Evolutionary conservation across 2,329 filamentous ascomycete genomes (phyloP).

Genomic region (Xylariaceae sp.): DNA sequence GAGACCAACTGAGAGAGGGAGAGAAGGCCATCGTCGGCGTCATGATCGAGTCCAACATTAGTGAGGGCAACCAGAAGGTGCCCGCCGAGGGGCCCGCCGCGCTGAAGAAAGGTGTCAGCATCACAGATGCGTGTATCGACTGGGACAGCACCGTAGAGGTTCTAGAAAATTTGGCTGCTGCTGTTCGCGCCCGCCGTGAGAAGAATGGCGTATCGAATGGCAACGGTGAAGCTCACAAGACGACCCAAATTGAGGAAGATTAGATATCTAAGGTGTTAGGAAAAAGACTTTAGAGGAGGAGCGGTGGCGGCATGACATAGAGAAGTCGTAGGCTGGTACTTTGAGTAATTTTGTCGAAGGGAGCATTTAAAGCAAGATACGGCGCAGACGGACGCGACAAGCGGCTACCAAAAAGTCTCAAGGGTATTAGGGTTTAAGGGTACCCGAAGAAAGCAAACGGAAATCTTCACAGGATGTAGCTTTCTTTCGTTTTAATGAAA

Average conservation of each 20-base stretch:
- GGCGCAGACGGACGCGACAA: slow-evolving; percentile 6
- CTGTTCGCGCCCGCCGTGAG: slow-evolving; percentile 76
- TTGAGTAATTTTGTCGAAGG: neutral
- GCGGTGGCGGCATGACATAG: neutral
- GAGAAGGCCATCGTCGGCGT: slow-evolving; percentile 91
- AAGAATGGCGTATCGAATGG: slow-evolving; percentile 46
- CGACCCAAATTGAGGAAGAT: slow-evolving; percentile 59
- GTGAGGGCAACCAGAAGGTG: slow-evolving; percentile 88
- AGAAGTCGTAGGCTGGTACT: neutral
- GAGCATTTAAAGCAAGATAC: slow-evolving; percentile 6
- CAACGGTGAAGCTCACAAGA: slow-evolving; percentile 43
- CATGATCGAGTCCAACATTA: slow-evolving; percentile 99
- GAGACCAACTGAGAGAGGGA: slow-evolving; percentile 84
- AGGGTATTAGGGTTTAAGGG: neutral
- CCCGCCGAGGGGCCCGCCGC: slow-evolving; percentile 78
- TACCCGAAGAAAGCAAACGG: neutral
- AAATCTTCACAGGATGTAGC: neutral
- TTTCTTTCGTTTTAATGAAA: neutral
- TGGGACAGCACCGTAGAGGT: slow-evolving; percentile 86
- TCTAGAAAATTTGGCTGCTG: slow-evolving; percentile 83
- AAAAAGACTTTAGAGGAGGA: neutral
- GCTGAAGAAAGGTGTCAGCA: slow-evolving; percentile 88
- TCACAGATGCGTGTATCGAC: slow-evolving; percentile 94
- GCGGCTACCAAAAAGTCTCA: neutral
- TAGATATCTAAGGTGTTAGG: slow-evolving; percentile 35